phyloP scores from a whole-genome alignment of 345 rosid species.

The Ricinus communis region DNA sequence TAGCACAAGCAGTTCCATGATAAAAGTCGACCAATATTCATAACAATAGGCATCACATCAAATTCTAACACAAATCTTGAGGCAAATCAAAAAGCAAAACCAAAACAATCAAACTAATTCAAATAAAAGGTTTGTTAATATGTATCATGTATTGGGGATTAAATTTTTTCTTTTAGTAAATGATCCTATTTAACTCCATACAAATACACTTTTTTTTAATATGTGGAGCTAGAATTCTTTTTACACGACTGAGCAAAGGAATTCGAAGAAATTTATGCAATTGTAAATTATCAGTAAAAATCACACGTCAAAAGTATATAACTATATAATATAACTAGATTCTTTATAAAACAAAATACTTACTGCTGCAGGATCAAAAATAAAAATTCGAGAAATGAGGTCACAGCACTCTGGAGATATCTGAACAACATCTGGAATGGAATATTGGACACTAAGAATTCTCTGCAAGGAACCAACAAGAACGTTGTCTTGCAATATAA shows the following conservation, averaged over 20 bases:
- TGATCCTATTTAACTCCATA: neutral
- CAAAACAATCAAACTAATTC: neutral
- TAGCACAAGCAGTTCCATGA: neutral
- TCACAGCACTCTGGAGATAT: slow-evolving; percentile 31
- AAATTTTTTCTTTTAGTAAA: neutral
- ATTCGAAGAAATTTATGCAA: neutral
- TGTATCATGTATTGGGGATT: neutral
- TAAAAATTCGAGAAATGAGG: slow-evolving; percentile 30
- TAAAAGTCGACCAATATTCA: neutral
- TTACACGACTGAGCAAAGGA: neutral
- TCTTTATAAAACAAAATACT: slow-evolving; percentile 7
- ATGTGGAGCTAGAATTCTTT: too few species aligned
- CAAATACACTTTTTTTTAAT: too few species aligned
- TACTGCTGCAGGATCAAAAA: slow-evolving; percentile 35
- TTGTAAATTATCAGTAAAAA: neutral
- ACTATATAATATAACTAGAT: neutral
- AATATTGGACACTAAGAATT: slow-evolving; percentile 30
- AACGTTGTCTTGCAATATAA: neutral
- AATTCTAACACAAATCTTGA: neutral
- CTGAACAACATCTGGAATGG: slow-evolving; percentile 26
- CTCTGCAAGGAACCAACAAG: slow-evolving; percentile 28
- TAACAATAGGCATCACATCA: neutral
- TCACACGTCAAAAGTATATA: too few species aligned
- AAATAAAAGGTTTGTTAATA: neutral
- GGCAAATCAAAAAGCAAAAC: neutral